A percentile compares a stretch with the other conserved stretches of the same genome.
phyloP scores from a whole-genome alignment of 495 filamentous ascomycete genomes.

The Penicillium dipodomyicola region DNA sequence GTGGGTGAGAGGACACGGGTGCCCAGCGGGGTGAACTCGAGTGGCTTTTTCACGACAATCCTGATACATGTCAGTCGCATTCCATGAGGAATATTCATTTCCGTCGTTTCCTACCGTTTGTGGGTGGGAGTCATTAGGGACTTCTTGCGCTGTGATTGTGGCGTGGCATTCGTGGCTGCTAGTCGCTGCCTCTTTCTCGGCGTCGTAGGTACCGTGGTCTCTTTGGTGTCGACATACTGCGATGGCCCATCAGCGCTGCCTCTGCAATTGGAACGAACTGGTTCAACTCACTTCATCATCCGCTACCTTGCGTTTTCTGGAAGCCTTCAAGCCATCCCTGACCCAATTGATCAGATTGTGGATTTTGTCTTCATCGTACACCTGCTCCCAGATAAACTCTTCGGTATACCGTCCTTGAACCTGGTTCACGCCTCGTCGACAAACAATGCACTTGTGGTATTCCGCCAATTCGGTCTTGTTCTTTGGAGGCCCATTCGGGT shows the following conservation, averaged over 20 bases:
- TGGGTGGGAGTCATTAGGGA: conserved; percentile 66
- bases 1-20: conserved; percentile 79
- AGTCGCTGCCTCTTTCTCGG: conserved; percentile 58
- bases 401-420: conserved; percentile 86
- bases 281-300: conserved; percentile 50
- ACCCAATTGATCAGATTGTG: conserved; percentile 64
- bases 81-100: not conserved
- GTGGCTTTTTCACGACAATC: conserved; percentile 81
- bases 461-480: conserved; percentile 58
- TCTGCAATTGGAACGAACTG: too few relatives aligned
- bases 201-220: conserved; percentile 52
- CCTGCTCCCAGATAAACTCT: conserved; percentile 87
- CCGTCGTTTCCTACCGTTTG: conserved; percentile 49
- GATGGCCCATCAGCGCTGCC: conserved; percentile 9
- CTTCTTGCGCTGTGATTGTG: conserved; percentile 54
- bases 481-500: conserved; percentile 75
- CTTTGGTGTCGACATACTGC: conserved; percentile 43
- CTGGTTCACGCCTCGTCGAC: conserved; percentile 83
- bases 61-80: conserved; percentile 29
- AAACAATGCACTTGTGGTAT: conserved; percentile 86
- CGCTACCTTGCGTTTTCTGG: conserved; percentile 43
- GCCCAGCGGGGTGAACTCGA: conserved; percentile 92
- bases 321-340: conserved; percentile 59
- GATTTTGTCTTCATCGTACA: conserved; percentile 65
- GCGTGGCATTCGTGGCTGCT: conserved; percentile 54